Conservation (phyloP, 2,329 filamentous ascomycete genomes). For the Paecilomyces variotii region DNA sequence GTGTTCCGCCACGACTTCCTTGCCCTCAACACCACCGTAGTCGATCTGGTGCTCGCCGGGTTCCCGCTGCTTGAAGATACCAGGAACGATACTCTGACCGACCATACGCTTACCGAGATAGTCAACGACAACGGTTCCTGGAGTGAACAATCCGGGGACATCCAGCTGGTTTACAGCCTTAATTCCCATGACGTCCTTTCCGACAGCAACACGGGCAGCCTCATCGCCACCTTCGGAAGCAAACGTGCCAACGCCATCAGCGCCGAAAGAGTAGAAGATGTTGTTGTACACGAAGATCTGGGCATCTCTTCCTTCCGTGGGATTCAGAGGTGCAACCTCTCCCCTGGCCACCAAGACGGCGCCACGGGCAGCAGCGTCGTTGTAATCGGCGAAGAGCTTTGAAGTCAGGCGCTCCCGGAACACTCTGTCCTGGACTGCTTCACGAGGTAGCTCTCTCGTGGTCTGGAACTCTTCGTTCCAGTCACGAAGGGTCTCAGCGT, state of each 20-base stretch:
- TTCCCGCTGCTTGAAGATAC: constrained; percentile 97
- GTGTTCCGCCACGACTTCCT: constrained; percentile 87
- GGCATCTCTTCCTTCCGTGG: constrained; percentile 82
- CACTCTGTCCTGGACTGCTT: constrained; percentile 88
- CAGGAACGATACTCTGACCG: constrained; percentile 94
- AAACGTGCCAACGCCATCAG: constrained; percentile 95
- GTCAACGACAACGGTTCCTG: constrained; percentile 91
- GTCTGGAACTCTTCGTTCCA: constrained; percentile 99
- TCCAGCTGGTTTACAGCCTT: constrained; percentile 95
- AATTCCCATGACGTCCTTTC: constrained; percentile 92
- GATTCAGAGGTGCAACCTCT: constrained; percentile 88
- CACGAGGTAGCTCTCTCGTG: constrained; percentile 85
- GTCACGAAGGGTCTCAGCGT: constrained; percentile 86
- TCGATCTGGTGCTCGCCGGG: constrained; percentile 98
- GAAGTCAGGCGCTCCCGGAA: constrained; percentile 90
- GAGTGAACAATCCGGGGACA: constrained; percentile 87
- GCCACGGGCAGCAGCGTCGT: constrained; percentile 85
- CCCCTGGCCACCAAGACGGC: constrained; percentile 87
- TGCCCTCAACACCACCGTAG: constrained; percentile 95
- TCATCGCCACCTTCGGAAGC: constrained; percentile 94
- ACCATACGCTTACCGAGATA: constrained; percentile 96
- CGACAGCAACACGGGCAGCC: constrained; percentile 88
- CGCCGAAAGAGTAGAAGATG: constrained; percentile 97
- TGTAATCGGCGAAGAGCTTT: constrained; percentile 96
- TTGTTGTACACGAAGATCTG: constrained; percentile 99